phyloP scores from a whole-genome alignment of 2,329 filamentous ascomycete species.

The Xylariales sp. region DNA sequence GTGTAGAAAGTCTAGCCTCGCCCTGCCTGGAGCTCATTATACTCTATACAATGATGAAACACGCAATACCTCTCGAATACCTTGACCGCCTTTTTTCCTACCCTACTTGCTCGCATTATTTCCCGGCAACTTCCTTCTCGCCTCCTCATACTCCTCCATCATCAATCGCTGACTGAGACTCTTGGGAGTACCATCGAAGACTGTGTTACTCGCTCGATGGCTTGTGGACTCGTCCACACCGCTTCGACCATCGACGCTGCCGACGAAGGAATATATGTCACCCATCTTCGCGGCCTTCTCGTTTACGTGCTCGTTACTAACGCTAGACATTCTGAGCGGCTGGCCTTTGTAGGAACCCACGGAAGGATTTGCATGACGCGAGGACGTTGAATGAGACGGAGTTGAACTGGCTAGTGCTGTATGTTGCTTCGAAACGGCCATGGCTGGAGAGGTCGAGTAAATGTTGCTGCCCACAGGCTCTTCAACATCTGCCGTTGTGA shows the following conservation, averaged over 20 bases:
- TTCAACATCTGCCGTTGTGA: conserved; percentile 9
- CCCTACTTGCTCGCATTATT: no score
- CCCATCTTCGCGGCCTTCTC: conserved; percentile 44
- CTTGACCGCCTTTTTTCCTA: no score
- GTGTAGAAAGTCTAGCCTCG: no score
- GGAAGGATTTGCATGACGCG: conserved; percentile 35
- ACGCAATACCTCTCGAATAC: no score
- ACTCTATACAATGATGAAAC: no score
- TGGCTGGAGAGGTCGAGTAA: conserved; percentile 41
- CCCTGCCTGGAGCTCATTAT: no score
- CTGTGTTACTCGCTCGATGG: conserved; percentile 34
- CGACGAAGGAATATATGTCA: conserved; percentile 46
- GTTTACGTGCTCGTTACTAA: conserved; percentile 44
- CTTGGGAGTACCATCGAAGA: conserved; percentile 38
- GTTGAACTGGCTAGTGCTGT: conserved; percentile 24
- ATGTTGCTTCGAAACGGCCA: conserved; percentile 31
- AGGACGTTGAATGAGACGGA: conserved; percentile 23
- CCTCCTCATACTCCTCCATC: conserved; percentile 40
- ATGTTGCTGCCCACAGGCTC: conserved; percentile 19
- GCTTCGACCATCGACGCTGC: conserved; percentile 46
- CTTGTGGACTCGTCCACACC: conserved; percentile 44
- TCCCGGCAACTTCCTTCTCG: no score
- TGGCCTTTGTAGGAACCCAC: conserved; percentile 52
- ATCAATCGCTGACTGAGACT: conserved; percentile 46
- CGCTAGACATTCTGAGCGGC: conserved; percentile 47